Conservation (phyloP, 176 grass and related monocot species). For the Hordeum marinum region DNA sequence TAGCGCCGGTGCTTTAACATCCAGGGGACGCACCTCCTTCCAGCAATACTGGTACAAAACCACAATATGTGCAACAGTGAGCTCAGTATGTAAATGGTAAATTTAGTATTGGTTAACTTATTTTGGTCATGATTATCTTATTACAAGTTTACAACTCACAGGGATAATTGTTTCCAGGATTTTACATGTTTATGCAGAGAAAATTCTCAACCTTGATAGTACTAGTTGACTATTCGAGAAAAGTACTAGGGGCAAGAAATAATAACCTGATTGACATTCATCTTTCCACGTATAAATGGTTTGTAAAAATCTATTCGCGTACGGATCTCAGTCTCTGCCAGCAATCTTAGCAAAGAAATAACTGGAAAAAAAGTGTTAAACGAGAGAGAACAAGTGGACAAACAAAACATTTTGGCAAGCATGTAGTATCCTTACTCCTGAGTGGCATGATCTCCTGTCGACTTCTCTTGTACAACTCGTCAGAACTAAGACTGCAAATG, state of each 20-base stretch:
- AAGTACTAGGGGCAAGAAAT: background rate
- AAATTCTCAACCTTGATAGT: background rate
- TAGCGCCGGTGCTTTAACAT: background rate
- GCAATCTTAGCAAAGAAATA: conserved; percentile 25
- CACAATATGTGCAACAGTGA: background rate
- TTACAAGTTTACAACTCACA: background rate
- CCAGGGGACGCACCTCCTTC: background rate
- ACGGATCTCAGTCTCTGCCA: conserved; percentile 23
- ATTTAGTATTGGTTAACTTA: background rate
- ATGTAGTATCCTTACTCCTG: conserved; percentile 23
- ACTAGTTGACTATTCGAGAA: background rate
- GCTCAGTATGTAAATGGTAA: background rate
- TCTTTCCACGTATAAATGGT: background rate
- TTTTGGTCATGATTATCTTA: background rate
- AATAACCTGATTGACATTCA: background rate
- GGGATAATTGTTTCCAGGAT: too few relatives aligned
- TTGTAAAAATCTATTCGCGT: background rate
- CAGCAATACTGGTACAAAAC: conserved; percentile 21
- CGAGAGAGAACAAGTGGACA: background rate
- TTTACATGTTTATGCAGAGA: background rate
- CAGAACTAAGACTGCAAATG: background rate
- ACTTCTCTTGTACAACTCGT: conserved; percentile 6
- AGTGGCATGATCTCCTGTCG: background rate
- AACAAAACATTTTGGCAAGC: conserved; percentile 3
- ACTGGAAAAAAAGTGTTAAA: background rate